Percentiles rank a stretch among this genome's conserved stretches.
Evolutionary conservation across 768 basidiomycete species (phyloP).

Genomic region (Mycena belliarum): DNA sequence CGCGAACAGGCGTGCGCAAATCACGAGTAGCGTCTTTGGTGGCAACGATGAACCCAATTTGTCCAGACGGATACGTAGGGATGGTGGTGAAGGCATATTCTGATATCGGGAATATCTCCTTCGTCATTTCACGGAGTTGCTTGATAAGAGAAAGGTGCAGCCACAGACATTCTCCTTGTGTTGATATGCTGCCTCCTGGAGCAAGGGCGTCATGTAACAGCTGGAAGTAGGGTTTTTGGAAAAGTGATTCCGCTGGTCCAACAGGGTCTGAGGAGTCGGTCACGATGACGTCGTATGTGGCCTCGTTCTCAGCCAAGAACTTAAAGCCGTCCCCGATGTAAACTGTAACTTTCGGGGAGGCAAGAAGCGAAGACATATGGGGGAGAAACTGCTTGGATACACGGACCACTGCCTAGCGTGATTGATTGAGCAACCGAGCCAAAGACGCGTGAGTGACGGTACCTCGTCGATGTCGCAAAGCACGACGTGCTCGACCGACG

Average conservation of each 20-base stretch:
- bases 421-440: background rate
- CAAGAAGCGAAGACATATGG: slow-evolving; percentile 86
- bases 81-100: slow-evolving; percentile 97
- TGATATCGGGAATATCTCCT: slow-evolving; percentile 72
- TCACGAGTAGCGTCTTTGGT: slow-evolving; percentile 74
- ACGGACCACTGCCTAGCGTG: slow-evolving; percentile 79
- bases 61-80: slow-evolving; percentile 97
- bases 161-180: slow-evolving; percentile 96
- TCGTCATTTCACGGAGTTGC: slow-evolving; percentile 67
- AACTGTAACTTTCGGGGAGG: slow-evolving; percentile 79
- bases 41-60: slow-evolving; percentile 93
- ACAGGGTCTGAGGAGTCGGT: slow-evolving; percentile 99
- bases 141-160: slow-evolving; percentile 87
- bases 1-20: slow-evolving; percentile 71
- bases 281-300: slow-evolving; percentile 95
- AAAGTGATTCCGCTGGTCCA: slow-evolving; percentile 90
- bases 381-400: slow-evolving; percentile 93
- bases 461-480: slow-evolving; percentile 98
- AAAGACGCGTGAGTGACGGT: background rate
- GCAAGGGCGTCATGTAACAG: slow-evolving; percentile 88
- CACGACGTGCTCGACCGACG: slow-evolving; percentile 86
- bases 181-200: slow-evolving; percentile 90
- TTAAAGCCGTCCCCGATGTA: slow-evolving; percentile 95
- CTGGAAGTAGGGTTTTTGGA: slow-evolving; percentile 97
- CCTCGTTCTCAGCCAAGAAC: slow-evolving; percentile 86